phyloP scores from a whole-genome alignment of 2,329 filamentous ascomycete species.

The Exophiala sp. region DNA sequence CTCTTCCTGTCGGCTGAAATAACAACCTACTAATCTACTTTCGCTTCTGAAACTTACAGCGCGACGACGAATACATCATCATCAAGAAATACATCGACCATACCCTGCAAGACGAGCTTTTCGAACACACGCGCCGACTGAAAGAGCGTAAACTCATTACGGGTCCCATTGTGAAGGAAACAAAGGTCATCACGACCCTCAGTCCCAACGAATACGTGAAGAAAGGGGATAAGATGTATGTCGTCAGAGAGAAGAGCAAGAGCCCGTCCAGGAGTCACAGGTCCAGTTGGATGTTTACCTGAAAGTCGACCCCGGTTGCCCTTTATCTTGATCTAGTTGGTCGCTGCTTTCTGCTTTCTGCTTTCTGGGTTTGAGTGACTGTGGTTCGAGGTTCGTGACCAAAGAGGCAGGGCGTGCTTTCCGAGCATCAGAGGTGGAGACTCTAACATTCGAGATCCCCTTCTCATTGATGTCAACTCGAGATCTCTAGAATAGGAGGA shows the following conservation, averaged over 20 bases:
- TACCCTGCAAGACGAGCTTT: slow-evolving; percentile 64
- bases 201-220: slow-evolving; percentile 30
- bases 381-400: no score
- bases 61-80: slow-evolving; percentile 62
- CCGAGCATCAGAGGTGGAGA: no score
- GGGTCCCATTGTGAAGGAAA: slow-evolving; percentile 25
- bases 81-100: slow-evolving; percentile 69
- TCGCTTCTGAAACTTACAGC: slow-evolving; percentile 28
- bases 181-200: slow-evolving; percentile 26
- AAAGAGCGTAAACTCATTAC: slow-evolving; percentile 36
- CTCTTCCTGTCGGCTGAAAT: no score
- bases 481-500: no score
- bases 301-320: no score
- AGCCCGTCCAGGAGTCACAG: slow-evolving; percentile 17
- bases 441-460: no score
- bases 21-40: no score
- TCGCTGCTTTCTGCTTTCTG: no score
- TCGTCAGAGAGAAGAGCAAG: slow-evolving; percentile 43
- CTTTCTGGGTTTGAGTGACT: no score
- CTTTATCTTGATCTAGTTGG: no score
- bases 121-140: slow-evolving; percentile 59
- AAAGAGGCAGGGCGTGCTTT: no score
- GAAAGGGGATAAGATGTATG: slow-evolving; percentile 40
- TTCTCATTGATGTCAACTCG: no score
- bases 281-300: slow-evolving; percentile 27